Evolutionary conservation across 495 filamentous ascomycete genomes (phyloP).

Genomic region (Durotheca rogersii): DNA sequence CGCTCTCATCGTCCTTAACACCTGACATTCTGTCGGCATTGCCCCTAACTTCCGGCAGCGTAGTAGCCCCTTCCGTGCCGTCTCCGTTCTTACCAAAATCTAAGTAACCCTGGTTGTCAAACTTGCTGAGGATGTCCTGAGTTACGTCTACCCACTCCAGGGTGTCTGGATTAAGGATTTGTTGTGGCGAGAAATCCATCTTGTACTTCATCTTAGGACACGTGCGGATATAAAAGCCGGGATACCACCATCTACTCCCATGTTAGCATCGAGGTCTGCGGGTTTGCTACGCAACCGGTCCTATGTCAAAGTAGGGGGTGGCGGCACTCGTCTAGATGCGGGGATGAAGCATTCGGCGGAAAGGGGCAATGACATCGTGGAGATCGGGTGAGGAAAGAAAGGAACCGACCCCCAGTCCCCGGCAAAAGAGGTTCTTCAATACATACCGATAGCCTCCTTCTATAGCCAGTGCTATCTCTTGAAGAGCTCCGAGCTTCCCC

Average conservation of each 20-base stretch:
- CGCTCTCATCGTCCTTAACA: constrained; percentile 26
- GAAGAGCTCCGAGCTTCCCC: constrained; percentile 84
- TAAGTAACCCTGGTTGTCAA: constrained; percentile 68
- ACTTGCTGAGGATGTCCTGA: constrained; percentile 59
- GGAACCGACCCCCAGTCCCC: constrained; percentile 32
- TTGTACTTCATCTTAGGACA: constrained; percentile 72
- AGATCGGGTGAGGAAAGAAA: constrained; percentile 2
- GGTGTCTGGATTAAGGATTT: constrained; percentile 78
- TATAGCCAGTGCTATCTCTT: constrained; percentile 76
- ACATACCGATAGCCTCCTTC: constrained; percentile 65
- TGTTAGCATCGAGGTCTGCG: neutral
- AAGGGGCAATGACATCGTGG: too few relatives aligned
- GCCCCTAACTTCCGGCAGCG: constrained; percentile 41
- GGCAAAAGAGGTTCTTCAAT: neutral
- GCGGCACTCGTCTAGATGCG: too few relatives aligned
- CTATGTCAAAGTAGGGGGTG: too few relatives aligned
- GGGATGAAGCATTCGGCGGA: too few relatives aligned
- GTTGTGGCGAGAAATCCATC: constrained; percentile 78
- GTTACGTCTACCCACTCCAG: constrained; percentile 75
- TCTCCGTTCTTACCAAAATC: constrained; percentile 52
- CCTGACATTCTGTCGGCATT: constrained; percentile 2
- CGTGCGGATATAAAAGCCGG: constrained; percentile 54
- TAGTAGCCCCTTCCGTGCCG: constrained; percentile 38
- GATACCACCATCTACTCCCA: constrained; percentile 48
- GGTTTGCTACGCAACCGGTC: too few relatives aligned